Evolutionary conservation across 225 moss, liverwort and hornwort species (phyloP).

Genomic region (Pseudoscleropodium purum): DNA sequence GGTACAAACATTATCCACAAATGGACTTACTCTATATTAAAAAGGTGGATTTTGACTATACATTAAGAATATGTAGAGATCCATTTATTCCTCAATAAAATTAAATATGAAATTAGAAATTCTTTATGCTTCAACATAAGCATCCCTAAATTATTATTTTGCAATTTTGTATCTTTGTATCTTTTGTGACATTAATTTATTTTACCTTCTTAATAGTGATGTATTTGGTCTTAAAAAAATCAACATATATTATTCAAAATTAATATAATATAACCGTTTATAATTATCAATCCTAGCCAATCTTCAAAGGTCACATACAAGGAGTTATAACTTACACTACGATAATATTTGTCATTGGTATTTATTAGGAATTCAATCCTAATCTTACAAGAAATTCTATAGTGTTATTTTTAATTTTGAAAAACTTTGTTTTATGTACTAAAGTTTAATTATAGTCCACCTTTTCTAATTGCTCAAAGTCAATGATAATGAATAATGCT

Average conservation of each 20-base stretch:
- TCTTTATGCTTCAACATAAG: neutral
- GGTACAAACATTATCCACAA: neutral
- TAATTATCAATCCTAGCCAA: neutral
- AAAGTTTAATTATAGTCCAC: too few relatives aligned
- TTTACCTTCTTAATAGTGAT: too few relatives aligned
- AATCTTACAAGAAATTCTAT: neutral
- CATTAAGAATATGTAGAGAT: neutral
- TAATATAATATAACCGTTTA: neutral
- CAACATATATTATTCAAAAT: neutral
- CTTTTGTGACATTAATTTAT: neutral
- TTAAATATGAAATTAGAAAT: neutral
- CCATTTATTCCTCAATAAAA: neutral
- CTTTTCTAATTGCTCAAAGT: neutral
- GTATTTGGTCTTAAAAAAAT: neutral
- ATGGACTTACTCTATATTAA: neutral
- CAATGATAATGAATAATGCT: neutral
- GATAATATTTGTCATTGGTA: neutral
- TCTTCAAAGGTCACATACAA: neutral
- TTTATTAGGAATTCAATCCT: neutral
- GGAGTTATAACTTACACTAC: neutral
- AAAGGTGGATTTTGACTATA: too few relatives aligned
- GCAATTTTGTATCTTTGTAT: neutral
- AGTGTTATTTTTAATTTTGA: too few relatives aligned
- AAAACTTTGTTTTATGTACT: neutral
- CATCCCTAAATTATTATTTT: neutral